Base-by-base conservation (phyloP, 768 basidiomycete genomes). In the Dacryopinax primogenitus region DNA sequence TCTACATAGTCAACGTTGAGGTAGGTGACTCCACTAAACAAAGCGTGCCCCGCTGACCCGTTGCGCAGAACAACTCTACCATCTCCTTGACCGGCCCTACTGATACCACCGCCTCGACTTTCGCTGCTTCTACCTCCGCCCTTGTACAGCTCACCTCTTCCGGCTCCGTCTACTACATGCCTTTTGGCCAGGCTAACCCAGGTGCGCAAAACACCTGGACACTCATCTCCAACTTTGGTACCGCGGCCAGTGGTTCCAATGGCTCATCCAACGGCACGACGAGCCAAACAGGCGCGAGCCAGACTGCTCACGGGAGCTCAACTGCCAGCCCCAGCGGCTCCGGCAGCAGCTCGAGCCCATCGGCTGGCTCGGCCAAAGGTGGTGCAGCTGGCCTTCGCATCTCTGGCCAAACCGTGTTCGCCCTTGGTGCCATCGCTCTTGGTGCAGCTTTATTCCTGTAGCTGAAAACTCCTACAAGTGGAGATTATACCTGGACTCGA, bases 1-100 rank as follows among this genome's bases (percentile, higher is more conserved):
- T 85, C n/a, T 90, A 87, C 69, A 80, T 91, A 61, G 76, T 89
- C 73, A 84, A 88, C 71, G 86, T 88, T 65, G 78, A 83, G 75
- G 84, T 84, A 72, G 3, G 71, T 66, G 32, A 9, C 28, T 26
- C 34, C 33, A 15, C 6, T 23, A 21, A 15, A 9, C 13, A 13
- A 47, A 47, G 13, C 23, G 13, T 47, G 9, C 45, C 7, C 7
- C 45, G 12, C 45, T 47, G 37, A 11, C n/a, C n/a, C 12, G 11
- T 11, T 44, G 32, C 51, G 33, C 65, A 85, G 84, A 80, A 77
- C 67, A 90, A 90, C 76, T 80, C 81, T 7, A 89, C 88, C 1
- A 77, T 82, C 67, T 76, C 77, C 0, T 75, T 89, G 35, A 76
- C 81, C 21, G 86, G 83, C 32, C 88, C 88, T 0, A 70, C 79